phyloP scores from a whole-genome alignment of 2,329 filamentous ascomycete genomes.

The Septoria linicola region DNA sequence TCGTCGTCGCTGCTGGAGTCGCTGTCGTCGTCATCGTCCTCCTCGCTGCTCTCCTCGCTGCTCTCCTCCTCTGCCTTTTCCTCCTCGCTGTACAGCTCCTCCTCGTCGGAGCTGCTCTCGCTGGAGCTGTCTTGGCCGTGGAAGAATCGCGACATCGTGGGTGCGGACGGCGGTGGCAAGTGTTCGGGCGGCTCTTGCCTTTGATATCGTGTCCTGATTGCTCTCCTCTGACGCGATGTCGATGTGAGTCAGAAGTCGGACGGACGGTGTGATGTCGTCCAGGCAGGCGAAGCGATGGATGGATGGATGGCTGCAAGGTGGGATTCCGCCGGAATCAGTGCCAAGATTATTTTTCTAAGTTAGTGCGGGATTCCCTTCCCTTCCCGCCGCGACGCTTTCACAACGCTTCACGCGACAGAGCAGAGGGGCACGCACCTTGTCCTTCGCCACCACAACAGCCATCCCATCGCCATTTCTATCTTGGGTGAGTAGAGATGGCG shows the following conservation, averaged over 20 bases:
- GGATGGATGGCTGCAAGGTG: too few species aligned
- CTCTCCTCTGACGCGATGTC: too few species aligned
- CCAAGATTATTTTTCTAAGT: too few species aligned
- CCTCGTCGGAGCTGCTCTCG: slow-evolving; percentile 91
- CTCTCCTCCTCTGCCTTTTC: slow-evolving; percentile 64
- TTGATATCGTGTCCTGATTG: slow-evolving; percentile 4
- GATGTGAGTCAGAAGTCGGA: slow-evolving; percentile 10
- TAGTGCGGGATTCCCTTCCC: too few species aligned
- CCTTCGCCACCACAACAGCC: too few species aligned
- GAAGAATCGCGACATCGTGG: slow-evolving; percentile 79
- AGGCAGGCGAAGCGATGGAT: too few species aligned
- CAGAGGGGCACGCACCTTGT: too few species aligned
- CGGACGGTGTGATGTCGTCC: neutral
- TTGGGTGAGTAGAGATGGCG: too few species aligned
- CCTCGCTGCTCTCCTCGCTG: slow-evolving; percentile 38
- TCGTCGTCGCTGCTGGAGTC: slow-evolving; percentile 53
- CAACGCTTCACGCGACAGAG: too few species aligned
- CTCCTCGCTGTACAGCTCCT: slow-evolving; percentile 84
- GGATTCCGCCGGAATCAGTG: too few species aligned
- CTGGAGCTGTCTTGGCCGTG: slow-evolving; percentile 92
- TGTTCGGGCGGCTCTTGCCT: slow-evolving; percentile 22
- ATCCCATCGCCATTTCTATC: too few species aligned
- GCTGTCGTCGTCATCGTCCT: slow-evolving; percentile 52
- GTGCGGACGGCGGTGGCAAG: slow-evolving; percentile 4
- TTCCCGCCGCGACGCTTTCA: too few species aligned